Base-by-base conservation (phyloP, 179 eudicot genomes). In the Dionaea muscipula region DNA sequence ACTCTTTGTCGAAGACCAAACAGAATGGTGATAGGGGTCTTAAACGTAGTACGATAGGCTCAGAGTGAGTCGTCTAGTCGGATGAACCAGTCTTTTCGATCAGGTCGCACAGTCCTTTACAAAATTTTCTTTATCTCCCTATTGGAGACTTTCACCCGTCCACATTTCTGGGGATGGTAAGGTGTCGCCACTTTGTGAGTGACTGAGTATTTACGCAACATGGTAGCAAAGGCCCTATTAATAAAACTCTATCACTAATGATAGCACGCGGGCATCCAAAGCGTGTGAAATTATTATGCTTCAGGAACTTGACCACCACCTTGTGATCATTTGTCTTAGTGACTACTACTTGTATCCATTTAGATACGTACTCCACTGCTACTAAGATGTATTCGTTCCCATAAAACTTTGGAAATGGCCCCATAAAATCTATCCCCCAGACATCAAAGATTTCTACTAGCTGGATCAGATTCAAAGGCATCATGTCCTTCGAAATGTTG, bases 351-450 rank as follows among this genome's bases (percentile, higher is more conserved):
- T 26, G 31, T 1, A 50, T 31, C 33, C 31, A 24, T 17, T 50
- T 50, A 23, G 31, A 50, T 14, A 50, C 33, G 23, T 25, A 50
- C 4, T 50, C 54, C 17, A 50, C 19, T 2, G 54, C 36, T 2
- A 50, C 22, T 5, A 50, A 14, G 23, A 50, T 50, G 18, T 50
- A 50, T 6, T 19, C 2, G 19, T 23, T 50, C 15, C 15, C 19
- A 2, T 9, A 22, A 23, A 10, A 26, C 3, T 3, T 23, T 3
- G 36, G 35, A 25, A 50, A 50, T 3, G 17, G 18, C 9, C 24
- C 49, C 49, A 45, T 45, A 19, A 45, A 45, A 4, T 45, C 49
- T 6, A 45, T 45, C 1, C 54, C 54, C 54, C 54, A 50, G 2
- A 50, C 12, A 50, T 50, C 54, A 26, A 50, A 50, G 3, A 50